Percentiles rank a stretch among this genome's conserved stretches.
These are phyloP conservation scores for Forsythia suspensa DNA, from an alignment of 257 asterid species.

Conservation along the genomic window DNA sequence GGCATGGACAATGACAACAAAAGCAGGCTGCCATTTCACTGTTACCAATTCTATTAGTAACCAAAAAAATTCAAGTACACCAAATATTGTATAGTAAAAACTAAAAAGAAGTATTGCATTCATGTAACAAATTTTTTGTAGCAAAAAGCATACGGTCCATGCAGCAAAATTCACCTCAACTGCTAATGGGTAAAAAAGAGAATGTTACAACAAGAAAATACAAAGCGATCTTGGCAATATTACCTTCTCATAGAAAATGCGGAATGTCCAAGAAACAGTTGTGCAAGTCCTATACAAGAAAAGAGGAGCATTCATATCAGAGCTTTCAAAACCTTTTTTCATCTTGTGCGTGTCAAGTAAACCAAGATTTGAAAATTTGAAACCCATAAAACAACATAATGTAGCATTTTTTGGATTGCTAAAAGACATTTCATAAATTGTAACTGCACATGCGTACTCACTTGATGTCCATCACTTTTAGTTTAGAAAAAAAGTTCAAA, in stretches of 20 bases:
- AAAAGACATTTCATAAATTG: not conserved
- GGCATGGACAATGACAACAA: not conserved
- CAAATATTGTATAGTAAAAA: too few relatives aligned
- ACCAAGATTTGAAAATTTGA: constrained; percentile 1
- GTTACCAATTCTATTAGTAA: not conserved
- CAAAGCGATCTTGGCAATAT: not conserved
- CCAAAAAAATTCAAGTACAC: not conserved
- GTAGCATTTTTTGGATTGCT: not conserved
- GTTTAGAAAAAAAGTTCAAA: constrained; percentile 1
- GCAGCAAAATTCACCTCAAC: not conserved
- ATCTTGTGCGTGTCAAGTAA: not conserved
- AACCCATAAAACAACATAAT: not conserved
- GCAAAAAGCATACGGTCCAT: not conserved
- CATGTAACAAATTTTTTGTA: not conserved
- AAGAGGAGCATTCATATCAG: constrained; percentile 6
- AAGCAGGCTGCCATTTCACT: not conserved
- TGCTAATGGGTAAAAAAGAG: not conserved
- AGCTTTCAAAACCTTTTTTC: not conserved
- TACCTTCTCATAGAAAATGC: constrained; percentile 82
- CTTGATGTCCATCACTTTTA: not conserved
- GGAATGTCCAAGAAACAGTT: constrained; percentile 85
- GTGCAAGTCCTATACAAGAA: constrained; percentile 65
- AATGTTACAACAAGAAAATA: constrained; percentile 1
- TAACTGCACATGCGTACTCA: not conserved
- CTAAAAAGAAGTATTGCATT: not conserved